phyloP scores from a whole-genome alignment of 176 grass and related monocot genomes.

The Lolium rigidum region DNA sequence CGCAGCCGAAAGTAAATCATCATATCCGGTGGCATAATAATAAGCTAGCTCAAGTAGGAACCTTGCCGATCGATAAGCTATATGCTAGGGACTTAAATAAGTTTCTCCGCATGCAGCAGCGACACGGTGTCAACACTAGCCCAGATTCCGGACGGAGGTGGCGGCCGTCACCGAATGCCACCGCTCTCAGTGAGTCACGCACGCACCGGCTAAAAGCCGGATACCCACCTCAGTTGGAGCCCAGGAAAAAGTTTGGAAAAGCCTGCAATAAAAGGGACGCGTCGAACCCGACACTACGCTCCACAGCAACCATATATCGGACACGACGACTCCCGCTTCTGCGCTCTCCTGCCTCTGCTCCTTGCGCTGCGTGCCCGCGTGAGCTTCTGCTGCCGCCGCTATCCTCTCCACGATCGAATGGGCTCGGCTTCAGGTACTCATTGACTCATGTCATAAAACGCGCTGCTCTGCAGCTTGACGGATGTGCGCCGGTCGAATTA shows the following conservation, averaged over 20 bases:
- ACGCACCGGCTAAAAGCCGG: background rate
- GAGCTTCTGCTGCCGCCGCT: background rate
- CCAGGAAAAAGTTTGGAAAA: background rate
- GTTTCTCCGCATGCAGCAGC: no score
- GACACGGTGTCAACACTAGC: background rate
- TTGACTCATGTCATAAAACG: no score
- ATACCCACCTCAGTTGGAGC: conserved; percentile 49
- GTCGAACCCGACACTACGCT: background rate
- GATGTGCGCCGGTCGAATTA: background rate
- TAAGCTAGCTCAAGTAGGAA: no score
- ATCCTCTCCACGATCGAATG: conserved; percentile 21
- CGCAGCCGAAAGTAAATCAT: no score
- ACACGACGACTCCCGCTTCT: background rate
- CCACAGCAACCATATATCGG: background rate
- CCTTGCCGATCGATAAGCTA: no score
- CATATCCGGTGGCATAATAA: no score
- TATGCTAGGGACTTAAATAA: no score
- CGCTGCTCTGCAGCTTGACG: background rate
- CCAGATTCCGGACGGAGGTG: background rate
- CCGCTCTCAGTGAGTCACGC: conserved; percentile 19
- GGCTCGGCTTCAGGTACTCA: conserved; percentile 43
- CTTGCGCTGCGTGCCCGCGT: background rate
- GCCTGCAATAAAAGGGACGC: background rate
- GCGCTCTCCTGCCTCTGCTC: background rate
- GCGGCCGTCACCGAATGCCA: conserved; percentile 35